These are phyloP conservation scores for Calonectria henricotiae DNA, from an alignment of 2,329 filamentous ascomycete species.

Conservation along the genomic window DNA sequence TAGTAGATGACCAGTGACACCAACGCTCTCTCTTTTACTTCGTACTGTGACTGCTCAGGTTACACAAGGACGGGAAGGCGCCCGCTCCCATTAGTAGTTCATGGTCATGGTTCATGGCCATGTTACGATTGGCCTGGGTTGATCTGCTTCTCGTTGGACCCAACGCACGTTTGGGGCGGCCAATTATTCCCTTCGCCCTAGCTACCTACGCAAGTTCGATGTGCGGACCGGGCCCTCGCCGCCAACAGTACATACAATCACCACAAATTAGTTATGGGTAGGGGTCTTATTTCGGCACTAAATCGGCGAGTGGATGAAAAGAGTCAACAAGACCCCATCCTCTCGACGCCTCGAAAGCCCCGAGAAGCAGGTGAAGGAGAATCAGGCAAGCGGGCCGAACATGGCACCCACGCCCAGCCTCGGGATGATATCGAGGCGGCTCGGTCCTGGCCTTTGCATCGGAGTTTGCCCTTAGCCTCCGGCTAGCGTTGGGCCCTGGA, in stretches of 20 bases:
- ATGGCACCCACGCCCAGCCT: constrained; percentile 14
- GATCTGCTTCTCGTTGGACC: constrained; percentile 20
- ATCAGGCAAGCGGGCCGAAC: constrained; percentile 23
- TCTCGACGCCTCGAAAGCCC: constrained; percentile 10
- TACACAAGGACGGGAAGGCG: constrained; percentile 24
- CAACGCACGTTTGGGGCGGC: background rate
- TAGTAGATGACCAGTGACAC: constrained; percentile 1
- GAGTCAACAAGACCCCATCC: background rate
- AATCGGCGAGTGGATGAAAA: background rate
- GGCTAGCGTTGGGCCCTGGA: constrained; percentile 10
- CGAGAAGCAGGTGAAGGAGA: constrained; percentile 16
- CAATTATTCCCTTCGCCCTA: constrained; percentile 14
- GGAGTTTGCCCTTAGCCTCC: constrained; percentile 11
- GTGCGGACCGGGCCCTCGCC: constrained; percentile 6
- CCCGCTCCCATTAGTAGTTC: background rate
- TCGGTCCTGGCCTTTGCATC: constrained; percentile 8
- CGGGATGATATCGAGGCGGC: constrained; percentile 12
- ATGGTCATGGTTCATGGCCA: constrained; percentile 5
- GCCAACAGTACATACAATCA: background rate
- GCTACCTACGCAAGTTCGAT: background rate
- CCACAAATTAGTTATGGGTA: background rate
- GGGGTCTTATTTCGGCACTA: background rate
- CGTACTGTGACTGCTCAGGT: constrained; percentile 6
- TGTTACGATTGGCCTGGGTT: constrained; percentile 23
- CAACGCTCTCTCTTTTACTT: background rate